Conservation (phyloP, 2,329 filamentous ascomycete genomes). For the Zasmidium cellare region DNA sequence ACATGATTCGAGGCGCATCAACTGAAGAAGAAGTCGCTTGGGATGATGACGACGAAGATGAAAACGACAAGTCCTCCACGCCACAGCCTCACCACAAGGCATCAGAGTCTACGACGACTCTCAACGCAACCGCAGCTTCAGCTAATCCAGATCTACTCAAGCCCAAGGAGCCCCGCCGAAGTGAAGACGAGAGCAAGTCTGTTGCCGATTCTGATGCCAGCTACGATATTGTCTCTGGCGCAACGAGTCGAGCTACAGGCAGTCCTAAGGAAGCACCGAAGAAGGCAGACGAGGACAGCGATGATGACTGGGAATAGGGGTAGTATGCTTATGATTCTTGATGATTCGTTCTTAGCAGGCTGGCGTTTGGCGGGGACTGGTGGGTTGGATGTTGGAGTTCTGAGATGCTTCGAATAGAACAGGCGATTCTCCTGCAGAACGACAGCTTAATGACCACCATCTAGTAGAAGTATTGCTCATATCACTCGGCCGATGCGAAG, state of each 20-base stretch:
- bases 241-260: conserved; percentile 73
- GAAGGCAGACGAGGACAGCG: conserved; percentile 32
- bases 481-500: neutral
- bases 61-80: conserved; percentile 40
- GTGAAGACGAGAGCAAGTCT: conserved; percentile 75
- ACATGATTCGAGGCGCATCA: conserved; percentile 56
- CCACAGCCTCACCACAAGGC: conserved; percentile 29
- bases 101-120: conserved; percentile 30
- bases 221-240: conserved; percentile 84
- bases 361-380: neutral
- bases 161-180: conserved; percentile 64
- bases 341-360: neutral
- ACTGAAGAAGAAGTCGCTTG: conserved; percentile 70
- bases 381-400: neutral
- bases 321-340: neutral
- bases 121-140: conserved; percentile 24
- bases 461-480: no score
- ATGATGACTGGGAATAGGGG: conserved; percentile 40
- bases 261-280: conserved; percentile 59
- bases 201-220: conserved; percentile 92
- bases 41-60: conserved; percentile 74
- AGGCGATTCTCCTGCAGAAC: no score
- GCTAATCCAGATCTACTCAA: conserved; percentile 50
- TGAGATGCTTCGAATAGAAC: no score
- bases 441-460: no score